Evolutionary conservation across 176 grass and related monocot genomes (phyloP).

Genomic region (Oryza coarctata): DNA sequence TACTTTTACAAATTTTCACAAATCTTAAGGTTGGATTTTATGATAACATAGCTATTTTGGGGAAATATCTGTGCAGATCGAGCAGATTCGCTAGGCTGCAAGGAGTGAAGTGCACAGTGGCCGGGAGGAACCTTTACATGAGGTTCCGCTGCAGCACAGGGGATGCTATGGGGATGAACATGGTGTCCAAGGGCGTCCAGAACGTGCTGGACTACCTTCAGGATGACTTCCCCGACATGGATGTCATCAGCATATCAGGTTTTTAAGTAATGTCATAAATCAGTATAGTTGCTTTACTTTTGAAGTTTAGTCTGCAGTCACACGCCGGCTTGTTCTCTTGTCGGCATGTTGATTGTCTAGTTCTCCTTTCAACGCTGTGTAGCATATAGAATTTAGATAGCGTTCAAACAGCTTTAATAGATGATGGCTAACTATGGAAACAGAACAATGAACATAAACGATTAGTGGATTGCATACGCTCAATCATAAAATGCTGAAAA

Average conservation of each 20-base stretch:
- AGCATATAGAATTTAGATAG: neutral
- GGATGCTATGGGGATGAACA: constrained; percentile 99
- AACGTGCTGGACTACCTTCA: constrained; percentile 82
- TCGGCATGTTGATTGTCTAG: neutral
- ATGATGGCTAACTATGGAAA: neutral
- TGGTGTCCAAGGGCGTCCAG: constrained; percentile 92
- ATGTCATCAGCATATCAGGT: constrained; percentile 96
- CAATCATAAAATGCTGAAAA: neutral
- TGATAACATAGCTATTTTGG: neutral
- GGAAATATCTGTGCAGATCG: constrained; percentile 57
- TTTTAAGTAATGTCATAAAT: neutral
- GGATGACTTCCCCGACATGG: constrained; percentile 87
- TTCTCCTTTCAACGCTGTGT: neutral
- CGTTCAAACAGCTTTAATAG: neutral
- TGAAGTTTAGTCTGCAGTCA: neutral
- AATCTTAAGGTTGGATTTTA: neutral
- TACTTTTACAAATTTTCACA: neutral
- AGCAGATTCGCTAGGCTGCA: constrained; percentile 83
- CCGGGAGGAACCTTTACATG: constrained; percentile 90
- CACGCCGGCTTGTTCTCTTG: neutral
- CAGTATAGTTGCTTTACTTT: neutral
- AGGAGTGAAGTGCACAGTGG: constrained; percentile 66
- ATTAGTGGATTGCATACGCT: neutral
- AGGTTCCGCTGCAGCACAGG: constrained; percentile 89
- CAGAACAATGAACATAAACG: neutral